Base-by-base conservation (phyloP, 495 filamentous ascomycete genomes). In the Penicillium flavigenum region DNA sequence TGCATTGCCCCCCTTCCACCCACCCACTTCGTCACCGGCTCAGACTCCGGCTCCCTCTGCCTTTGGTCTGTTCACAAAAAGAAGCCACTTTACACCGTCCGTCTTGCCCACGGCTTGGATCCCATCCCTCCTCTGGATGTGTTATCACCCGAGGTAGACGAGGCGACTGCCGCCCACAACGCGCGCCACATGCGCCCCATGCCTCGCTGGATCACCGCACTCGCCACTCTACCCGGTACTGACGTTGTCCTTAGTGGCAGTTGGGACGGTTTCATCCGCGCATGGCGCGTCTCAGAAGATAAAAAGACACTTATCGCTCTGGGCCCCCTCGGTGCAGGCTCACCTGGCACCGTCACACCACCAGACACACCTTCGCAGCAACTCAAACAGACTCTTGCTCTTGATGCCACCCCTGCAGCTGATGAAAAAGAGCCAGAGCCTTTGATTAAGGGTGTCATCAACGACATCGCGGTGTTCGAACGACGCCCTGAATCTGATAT, bases 31-130 rank as follows among this genome's bases (percentile, higher is more conserved):
- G 85, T 98, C 51, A 98, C 94, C 5, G 94, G 92, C 5, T 88
- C 88, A 52, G 93, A 97, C 73, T 95, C 91, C 61, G 95, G 94
- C 48, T 79, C 82, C 14, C 67, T 98, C 34, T 87, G 83, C 4
- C 81, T 98, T n/a, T 98, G 93, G 93, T 86, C 83, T 41, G 74
- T 92, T 36, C 86, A 94, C 64, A 96, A 94, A 73, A 98, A 98
- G 81, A 98, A 98, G 70, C 86, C 95, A 0, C 72, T 98, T n/a
- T 86, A 86, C 74, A 88, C 86, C 3, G 69, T 94, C 16, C 80
- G 85, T 2, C 77, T 90, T 46, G 90, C 94, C 5, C 94, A 98
- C 71, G 94, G 94, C 26, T 72, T 92, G 31, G 89, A 94, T 48
- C 78, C 82, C 0, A 56, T 78, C 24, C 77, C 76, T 17, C 82